Evolutionary conservation across 2,329 filamentous ascomycete species (phyloP).

Genomic region (Fusarium redolens): DNA sequence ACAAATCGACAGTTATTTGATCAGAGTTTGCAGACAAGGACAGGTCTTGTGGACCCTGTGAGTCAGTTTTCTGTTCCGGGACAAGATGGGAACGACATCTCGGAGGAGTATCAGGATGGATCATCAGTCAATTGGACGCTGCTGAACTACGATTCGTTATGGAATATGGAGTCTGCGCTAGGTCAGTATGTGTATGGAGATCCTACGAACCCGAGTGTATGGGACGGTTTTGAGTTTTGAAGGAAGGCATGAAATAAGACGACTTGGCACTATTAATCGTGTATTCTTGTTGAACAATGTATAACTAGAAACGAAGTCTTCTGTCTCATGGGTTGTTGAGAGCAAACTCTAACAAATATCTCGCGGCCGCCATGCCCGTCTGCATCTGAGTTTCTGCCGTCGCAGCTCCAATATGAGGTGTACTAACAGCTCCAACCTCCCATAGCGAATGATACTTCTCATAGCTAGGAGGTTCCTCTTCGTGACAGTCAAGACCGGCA

Average conservation of each 20-base stretch:
- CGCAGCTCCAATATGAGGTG: conserved; percentile 59
- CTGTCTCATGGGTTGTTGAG: neutral
- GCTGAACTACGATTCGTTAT: conserved; percentile 17
- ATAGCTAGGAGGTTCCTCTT: conserved; percentile 52
- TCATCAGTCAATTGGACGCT: conserved; percentile 12
- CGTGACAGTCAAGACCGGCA: conserved; percentile 55
- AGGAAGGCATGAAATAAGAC: neutral
- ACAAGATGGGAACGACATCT: accelerated
- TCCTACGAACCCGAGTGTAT: neutral
- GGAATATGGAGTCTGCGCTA: conserved; percentile 30
- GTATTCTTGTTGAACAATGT: neutral
- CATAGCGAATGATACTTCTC: conserved; percentile 51
- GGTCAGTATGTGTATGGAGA: conserved; percentile 30
- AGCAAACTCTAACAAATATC: conserved; percentile 38
- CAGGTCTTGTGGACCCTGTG: neutral
- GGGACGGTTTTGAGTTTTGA: conserved; percentile 13
- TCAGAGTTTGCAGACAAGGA: accelerated
- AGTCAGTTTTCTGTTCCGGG: neutral
- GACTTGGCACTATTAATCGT: neutral
- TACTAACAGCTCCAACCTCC: conserved; percentile 53
- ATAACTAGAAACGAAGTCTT: neutral
- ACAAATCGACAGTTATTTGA: conserved; percentile 3
- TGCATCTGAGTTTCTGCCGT: conserved; percentile 51
- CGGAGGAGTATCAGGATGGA: neutral
- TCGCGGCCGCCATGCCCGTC: conserved; percentile 44